Evolutionary conservation across 345 rosid genomes (phyloP).

Genomic region (Aurinia saxatilis): DNA sequence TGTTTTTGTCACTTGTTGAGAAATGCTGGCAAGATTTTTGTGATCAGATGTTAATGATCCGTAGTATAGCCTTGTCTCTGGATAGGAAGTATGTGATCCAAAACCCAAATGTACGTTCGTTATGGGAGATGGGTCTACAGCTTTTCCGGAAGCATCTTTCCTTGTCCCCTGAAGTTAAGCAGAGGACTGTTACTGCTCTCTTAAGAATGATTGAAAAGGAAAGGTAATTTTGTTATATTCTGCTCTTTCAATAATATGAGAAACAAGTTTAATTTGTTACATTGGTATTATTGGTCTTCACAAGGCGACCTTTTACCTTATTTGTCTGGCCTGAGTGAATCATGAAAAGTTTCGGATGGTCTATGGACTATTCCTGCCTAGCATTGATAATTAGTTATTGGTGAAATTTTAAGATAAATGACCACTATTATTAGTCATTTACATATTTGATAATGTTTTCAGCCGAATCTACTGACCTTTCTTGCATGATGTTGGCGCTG

Average conservation of each 20-base stretch:
- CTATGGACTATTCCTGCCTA: background rate
- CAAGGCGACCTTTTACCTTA: background rate
- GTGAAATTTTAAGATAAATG: background rate
- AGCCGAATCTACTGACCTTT: background rate
- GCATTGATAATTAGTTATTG: background rate
- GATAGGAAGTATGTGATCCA: conserved; percentile 94
- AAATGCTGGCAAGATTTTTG: conserved; percentile 96
- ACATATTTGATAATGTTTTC: background rate
- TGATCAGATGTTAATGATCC: conserved; percentile 93
- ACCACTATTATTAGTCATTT: background rate
- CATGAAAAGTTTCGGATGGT: background rate
- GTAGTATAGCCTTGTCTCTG: conserved; percentile 86
- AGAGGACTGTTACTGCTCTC: conserved; percentile 90
- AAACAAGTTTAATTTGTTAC: background rate
- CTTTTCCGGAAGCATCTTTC: conserved; percentile 90
- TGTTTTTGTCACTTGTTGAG: conserved; percentile 85
- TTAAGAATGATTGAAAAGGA: conserved; percentile 90
- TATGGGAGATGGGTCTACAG: conserved; percentile 99
- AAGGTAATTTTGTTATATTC: conserved; percentile 44
- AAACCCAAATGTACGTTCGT: conserved; percentile 66
- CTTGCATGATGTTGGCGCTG: conserved; percentile 18
- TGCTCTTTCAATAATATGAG: background rate
- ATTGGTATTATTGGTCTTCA: background rate
- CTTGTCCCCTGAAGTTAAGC: conserved; percentile 78
- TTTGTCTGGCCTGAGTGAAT: background rate